Percentiles rank a stretch among this genome's conserved stretches.
phyloP scores from a whole-genome alignment of 768 basidiomycete genomes.

The Dentipellis fragilis region DNA sequence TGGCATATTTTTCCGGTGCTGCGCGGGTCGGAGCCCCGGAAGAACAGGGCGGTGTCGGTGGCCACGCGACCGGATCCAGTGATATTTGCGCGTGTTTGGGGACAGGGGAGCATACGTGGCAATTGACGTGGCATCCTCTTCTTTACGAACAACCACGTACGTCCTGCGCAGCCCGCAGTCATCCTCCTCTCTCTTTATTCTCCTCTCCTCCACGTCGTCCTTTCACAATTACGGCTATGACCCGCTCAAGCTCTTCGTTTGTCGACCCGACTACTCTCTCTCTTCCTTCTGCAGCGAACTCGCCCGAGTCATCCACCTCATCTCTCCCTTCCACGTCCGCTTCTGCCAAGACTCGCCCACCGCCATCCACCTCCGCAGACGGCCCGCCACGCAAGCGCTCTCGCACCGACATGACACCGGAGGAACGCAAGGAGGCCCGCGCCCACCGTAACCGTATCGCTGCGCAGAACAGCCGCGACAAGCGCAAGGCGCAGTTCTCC shows the following conservation, averaged over 20 bases:
- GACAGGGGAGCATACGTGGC: not conserved
- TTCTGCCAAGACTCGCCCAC: constrained; percentile 6
- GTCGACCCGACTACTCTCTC: not conserved
- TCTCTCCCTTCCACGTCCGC: not conserved
- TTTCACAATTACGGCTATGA: not conserved
- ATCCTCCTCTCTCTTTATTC: not conserved
- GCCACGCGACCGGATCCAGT: not conserved
- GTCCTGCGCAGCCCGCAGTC: constrained; percentile 13
- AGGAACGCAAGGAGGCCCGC: constrained; percentile 80
- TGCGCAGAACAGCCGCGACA: constrained; percentile 87
- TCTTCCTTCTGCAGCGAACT: constrained; percentile 4
- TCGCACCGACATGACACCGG: constrained; percentile 50
- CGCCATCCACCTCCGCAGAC: constrained; percentile 11
- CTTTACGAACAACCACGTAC: constrained; percentile 16
- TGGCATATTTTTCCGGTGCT: not conserved
- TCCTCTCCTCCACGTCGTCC: not conserved
- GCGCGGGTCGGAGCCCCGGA: not conserved
- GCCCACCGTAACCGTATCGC: constrained; percentile 91
- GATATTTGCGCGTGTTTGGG: not conserved
- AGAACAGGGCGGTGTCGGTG: not conserved
- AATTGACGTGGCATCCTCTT: constrained; percentile 9
- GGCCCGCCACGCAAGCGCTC: constrained; percentile 63
- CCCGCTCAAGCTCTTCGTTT: constrained; percentile 1
- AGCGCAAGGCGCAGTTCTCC: constrained; percentile 81
- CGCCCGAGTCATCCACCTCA: constrained; percentile 6